Conservation (phyloP, 2,329 filamentous ascomycete species). For the Penicillium hesseltinei region DNA sequence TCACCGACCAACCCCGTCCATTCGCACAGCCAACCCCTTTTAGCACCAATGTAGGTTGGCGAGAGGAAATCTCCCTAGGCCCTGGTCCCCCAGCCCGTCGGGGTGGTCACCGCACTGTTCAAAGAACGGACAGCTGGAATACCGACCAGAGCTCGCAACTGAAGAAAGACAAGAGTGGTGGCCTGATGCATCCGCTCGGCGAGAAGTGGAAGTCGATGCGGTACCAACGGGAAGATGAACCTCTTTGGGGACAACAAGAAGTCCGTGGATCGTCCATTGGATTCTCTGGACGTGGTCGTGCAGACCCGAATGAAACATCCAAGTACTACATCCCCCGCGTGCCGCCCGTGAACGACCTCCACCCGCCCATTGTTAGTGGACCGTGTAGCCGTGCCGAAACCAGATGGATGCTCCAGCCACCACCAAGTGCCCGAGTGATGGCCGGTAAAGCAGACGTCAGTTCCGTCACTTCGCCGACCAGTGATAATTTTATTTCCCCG, state of each 20-base stretch:
- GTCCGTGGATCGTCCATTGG: conserved; percentile 55
- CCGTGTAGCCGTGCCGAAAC: conserved; percentile 68
- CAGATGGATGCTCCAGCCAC: conserved; percentile 89
- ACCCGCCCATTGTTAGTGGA: conserved; percentile 78
- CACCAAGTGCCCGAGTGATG: conserved; percentile 88
- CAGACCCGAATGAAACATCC: conserved; percentile 39
- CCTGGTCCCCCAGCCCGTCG: conserved; percentile 68
- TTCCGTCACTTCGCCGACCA: conserved; percentile 23
- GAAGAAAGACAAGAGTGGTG: conserved; percentile 49
- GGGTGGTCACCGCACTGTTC: conserved; percentile 49
- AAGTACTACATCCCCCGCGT: conserved; percentile 63
- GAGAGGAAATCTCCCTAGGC: conserved; percentile 79
- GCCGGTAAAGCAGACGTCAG: conserved; percentile 65
- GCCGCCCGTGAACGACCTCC: conserved; percentile 80
- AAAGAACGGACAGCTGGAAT: conserved; percentile 58
- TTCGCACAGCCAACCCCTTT: conserved; percentile 78
- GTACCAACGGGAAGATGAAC: conserved; percentile 85
- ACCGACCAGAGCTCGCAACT: conserved; percentile 40
- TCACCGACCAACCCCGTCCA: conserved; percentile 65
- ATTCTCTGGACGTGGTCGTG: conserved; percentile 42
- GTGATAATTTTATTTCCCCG: conserved; percentile 19
- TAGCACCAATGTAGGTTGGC: conserved; percentile 85
- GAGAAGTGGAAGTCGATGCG: conserved; percentile 73
- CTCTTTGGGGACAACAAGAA: conserved; percentile 74
- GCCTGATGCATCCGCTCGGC: conserved; percentile 33